Evolutionary conservation across 164 flowering plant species (phyloP), one percentile per base, ranked within the genome.

Genomic region (Nymphaea thermarum): DNA sequence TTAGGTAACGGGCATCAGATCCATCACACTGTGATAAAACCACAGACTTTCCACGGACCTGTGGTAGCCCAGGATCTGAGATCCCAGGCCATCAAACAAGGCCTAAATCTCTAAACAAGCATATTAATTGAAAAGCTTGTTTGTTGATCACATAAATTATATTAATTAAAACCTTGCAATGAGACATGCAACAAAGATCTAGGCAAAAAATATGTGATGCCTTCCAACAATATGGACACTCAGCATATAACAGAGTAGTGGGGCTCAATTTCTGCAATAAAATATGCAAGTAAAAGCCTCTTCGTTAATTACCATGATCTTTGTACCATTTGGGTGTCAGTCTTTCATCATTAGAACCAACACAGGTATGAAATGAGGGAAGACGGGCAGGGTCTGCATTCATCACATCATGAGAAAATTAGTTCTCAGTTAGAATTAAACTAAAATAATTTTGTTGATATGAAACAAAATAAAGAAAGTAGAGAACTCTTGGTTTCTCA

Each of bases 351-450:
- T 85, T 83, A 57, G 87, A 79, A 74, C 93, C 97, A 17, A 94
- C 94, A 76, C 99, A 94, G 57, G 97, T 91, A 76, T 94, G 95
- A 77, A 94, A 91, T 62, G 96, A 80, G 64, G 97, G 96, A 72
- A 91, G 91, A 42, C 93, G 93, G 60, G 91, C 84, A 68, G 97
- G 90, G 77, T 75, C 99, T 94, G 91, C 78, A 79, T 43, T 43
- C 15, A 61, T 15, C 17, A 45, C 62, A 62, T 14, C 6, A 4
- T 6, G 43, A n/a, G 18, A 43, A 44, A 43, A 43, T 25, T 25
- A 25, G 36, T 25, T 25, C 36, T 25, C 36, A 25, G 36, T 25
- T 25, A 25, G 36, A 25, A 25, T 25, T 25, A 25, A 25, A 25
- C 1, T 25, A 25, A 25, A 25, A 25, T 25, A 25, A 25, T 25